Evolutionary conservation across 192 early-diverging fungal species (phyloP).

Genomic region (Helicostylum pulchrum): DNA sequence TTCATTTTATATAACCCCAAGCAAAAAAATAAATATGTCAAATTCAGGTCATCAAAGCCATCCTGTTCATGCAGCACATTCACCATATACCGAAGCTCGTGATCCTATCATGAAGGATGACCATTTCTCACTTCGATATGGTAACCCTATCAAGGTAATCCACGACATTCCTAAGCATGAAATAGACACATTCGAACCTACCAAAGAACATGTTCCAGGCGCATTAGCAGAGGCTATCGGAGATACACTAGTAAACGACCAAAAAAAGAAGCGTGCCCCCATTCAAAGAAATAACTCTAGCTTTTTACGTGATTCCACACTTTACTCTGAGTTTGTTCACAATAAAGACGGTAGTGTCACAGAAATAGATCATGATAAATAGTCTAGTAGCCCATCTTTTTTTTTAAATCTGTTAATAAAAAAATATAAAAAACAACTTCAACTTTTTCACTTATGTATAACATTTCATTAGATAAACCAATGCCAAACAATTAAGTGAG

Average conservation of each 20-base stretch:
- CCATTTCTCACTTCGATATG: slow-evolving; percentile 22
- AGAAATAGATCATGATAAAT: slow-evolving; percentile 21
- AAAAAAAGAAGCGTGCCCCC: background rate
- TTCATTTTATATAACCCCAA: no score
- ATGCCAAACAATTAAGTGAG: no score
- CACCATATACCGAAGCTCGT: background rate
- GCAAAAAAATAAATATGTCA: no score
- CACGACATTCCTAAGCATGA: slow-evolving; percentile 13
- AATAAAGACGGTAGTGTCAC: slow-evolving; percentile 6
- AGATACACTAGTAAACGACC: background rate
- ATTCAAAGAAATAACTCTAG: background rate
- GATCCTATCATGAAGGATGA: slow-evolving; percentile 27
- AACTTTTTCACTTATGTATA: no score
- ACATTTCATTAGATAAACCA: no score
- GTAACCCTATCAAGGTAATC: slow-evolving; percentile 24
- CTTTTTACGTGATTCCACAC: slow-evolving; percentile 5
- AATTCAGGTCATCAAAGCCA: background rate
- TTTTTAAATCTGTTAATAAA: background rate
- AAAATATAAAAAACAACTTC: background rate
- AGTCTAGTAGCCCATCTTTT: no score
- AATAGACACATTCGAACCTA: slow-evolving; percentile 12
- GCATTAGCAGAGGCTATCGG: background rate
- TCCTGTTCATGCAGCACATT: background rate
- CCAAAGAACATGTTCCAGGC: slow-evolving; percentile 11
- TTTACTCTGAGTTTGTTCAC: slow-evolving; percentile 18